Conservation (phyloP, 164 flowering plant species). For the Vitis cinerea region DNA sequence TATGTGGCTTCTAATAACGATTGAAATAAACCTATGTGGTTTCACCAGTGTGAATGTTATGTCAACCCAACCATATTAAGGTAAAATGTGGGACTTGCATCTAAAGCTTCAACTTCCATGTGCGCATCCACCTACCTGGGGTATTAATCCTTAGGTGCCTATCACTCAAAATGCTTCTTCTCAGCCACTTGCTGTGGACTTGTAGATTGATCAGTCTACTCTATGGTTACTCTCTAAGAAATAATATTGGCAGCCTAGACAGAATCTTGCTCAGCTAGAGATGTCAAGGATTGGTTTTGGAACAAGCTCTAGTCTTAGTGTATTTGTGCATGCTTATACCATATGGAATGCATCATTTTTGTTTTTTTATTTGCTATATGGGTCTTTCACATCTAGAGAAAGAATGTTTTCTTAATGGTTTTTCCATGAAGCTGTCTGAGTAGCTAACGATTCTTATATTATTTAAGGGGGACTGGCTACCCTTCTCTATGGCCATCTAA, state of each 20-base stretch:
- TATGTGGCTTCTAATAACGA: too few species aligned
- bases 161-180: too few species aligned
- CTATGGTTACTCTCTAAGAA: too few species aligned
- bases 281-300: background rate
- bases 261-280: background rate
- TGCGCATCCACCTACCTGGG: too few species aligned
- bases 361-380: background rate
- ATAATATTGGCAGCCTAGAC: background rate
- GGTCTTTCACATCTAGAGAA: background rate
- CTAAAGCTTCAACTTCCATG: too few species aligned
- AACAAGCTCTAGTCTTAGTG: background rate
- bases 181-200: too few species aligned
- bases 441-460: constrained; percentile 8
- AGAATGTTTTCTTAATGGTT: background rate
- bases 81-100: too few species aligned
- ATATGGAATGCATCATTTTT: background rate
- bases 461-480: constrained; percentile 81
- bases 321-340: background rate
- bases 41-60: too few species aligned
- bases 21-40: too few species aligned
- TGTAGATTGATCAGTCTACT: too few species aligned
- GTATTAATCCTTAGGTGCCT: too few species aligned
- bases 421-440: background rate
- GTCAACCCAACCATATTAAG: too few species aligned
- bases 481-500: constrained; percentile 82